Conservation (phyloP, 257 asterid species). For the Catharanthus roseus region DNA sequence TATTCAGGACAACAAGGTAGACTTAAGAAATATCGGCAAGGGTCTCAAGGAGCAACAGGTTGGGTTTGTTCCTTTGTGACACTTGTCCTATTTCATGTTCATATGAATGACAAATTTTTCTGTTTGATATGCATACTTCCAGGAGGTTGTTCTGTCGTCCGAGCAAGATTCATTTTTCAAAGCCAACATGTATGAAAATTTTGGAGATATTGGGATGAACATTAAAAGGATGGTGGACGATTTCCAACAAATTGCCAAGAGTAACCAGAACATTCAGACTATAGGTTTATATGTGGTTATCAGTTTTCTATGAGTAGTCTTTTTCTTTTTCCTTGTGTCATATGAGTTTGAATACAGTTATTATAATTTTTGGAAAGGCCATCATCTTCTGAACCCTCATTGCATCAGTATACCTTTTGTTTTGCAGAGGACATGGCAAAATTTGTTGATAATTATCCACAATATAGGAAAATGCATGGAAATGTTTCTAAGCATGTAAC, state of each 20-base stretch:
- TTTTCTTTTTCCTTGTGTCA: not conserved
- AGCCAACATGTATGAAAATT: constrained; percentile 85
- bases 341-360: constrained; percentile 11
- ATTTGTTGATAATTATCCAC: constrained; percentile 97
- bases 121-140: constrained; percentile 20
- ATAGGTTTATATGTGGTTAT: constrained; percentile 56
- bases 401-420: constrained; percentile 14
- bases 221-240: constrained; percentile 93
- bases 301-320: not conserved
- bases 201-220: constrained; percentile 98
- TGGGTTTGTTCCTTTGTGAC: constrained; percentile 16
- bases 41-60: constrained; percentile 86
- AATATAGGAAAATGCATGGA: constrained; percentile 91
- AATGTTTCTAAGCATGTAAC: constrained; percentile 99
- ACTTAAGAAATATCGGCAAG: constrained; percentile 65
- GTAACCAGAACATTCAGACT: constrained; percentile 96
- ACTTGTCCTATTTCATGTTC: constrained; percentile 13
- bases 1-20: constrained; percentile 89
- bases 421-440: constrained; percentile 98
- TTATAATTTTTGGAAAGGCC: constrained; percentile 8
- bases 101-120: constrained; percentile 15
- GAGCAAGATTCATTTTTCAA: constrained; percentile 97
- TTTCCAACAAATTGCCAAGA: constrained; percentile 88
- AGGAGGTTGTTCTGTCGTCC: constrained; percentile 96
- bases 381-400: constrained; percentile 18